Conservation (phyloP, 306 rosid genomes). For the Trifolium repens region DNA sequence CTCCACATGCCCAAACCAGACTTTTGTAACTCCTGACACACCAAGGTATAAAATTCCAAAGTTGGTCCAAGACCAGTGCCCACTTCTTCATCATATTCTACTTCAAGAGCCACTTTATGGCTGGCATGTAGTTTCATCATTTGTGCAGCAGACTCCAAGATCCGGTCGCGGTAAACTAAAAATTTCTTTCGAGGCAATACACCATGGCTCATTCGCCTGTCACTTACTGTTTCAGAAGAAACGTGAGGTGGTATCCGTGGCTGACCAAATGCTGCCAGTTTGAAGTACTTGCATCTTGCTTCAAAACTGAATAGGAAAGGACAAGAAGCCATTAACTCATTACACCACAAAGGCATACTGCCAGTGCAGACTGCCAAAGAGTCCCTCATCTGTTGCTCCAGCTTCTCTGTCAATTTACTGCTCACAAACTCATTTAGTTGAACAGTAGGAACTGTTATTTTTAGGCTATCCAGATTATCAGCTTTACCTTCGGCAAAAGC, state of each 20-base stretch:
- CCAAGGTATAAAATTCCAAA: constrained; percentile 93
- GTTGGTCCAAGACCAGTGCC: constrained; percentile 99
- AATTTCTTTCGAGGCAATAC: constrained; percentile 77
- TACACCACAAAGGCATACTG: constrained; percentile 93
- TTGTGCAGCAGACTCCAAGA: constrained; percentile 84
- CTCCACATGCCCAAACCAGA: constrained; percentile 91
- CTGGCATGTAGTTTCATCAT: constrained; percentile 84
- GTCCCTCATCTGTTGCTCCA: constrained; percentile 97
- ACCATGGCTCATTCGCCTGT: constrained; percentile 59
- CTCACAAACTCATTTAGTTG: constrained; percentile 85
- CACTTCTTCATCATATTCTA: constrained; percentile 93
- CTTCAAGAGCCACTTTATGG: constrained; percentile 82
- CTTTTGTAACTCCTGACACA: constrained; percentile 88
- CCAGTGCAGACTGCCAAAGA: constrained; percentile 70
- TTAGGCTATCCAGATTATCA: constrained; percentile 66
- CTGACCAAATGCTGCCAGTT: constrained; percentile 77
- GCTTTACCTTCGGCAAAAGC: constrained; percentile 84
- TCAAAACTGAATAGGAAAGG: constrained; percentile 91
- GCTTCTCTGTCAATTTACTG: constrained; percentile 87
- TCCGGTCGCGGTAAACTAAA: constrained; percentile 69
- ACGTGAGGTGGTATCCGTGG: constrained; percentile 53
- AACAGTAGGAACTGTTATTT: constrained; percentile 59
- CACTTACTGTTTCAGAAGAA: constrained; percentile 56
- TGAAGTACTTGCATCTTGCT: constrained; percentile 90
- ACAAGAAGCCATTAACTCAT: constrained; percentile 73